Base-by-base conservation (phyloP, 768 basidiomycete species). In the Grammothele lineata region DNA sequence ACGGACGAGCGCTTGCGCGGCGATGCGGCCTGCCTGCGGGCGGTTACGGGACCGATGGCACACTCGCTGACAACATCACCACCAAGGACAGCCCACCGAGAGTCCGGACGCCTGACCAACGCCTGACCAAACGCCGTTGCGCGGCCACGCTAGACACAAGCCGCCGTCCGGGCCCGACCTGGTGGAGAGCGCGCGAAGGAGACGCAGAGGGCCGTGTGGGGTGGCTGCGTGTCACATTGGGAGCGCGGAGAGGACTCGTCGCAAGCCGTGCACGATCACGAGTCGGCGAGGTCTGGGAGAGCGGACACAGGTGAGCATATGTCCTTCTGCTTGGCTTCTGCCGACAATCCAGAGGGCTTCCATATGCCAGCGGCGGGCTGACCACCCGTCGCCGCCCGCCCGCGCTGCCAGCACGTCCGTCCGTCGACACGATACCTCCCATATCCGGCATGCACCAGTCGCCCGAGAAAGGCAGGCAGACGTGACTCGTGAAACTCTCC, bases 291-390 rank as follows among this genome's bases (percentile, higher is more conserved):
- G 43, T 42, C 25, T 17, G 26, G 22, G 30, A 35, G 24, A 22
- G 50, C 38, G 32, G 15, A 30, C 45, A 47, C 45, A 48, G 46
- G 54, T 50, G 55, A 53, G 48, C 39, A 12, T 32, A n/a, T n/a
- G n/a, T n/a, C n/a, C n/a, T n/a, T n/a, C n/a, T 14, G 27, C 27
- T 30, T 14, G 7, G 40, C 49, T 56, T 47, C 48, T 51, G 47
- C 54, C 52, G 56, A 54, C 59, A 50, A 54, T 51, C 52, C 38
- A 56, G 42, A 46, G 40, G 23, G 40, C 30, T 50, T 45, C 44
- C 38, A 50, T 50, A 43, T 51, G 50, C 49, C 43, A 34, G 25
- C 17, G n/a, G 25, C 50, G 22, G n/a, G n/a, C n/a, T n/a, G n/a
- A n/a, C n/a, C n/a, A n/a, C n/a, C n/a, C n/a, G n/a, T n/a, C n/a